Evolutionary conservation across 2,329 filamentous ascomycete genomes (phyloP).

Genomic region (Fusarium sp.): DNA sequence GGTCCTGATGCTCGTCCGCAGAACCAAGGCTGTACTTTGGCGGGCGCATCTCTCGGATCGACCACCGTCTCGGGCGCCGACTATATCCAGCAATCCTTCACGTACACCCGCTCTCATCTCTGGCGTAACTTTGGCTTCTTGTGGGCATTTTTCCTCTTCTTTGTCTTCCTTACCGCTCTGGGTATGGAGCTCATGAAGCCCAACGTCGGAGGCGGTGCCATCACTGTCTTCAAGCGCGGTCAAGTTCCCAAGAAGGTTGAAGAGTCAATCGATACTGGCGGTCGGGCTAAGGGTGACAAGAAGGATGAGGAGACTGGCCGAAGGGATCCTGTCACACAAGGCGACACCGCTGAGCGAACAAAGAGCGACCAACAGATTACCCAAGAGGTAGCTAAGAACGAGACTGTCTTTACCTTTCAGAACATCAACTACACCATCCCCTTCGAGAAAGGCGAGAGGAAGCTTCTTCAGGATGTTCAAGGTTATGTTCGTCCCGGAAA

Average conservation of each 20-base stretch:
- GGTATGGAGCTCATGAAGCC: slow-evolving; percentile 78
- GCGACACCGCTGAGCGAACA: slow-evolving; percentile 43
- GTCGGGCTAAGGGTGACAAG: slow-evolving; percentile 54
- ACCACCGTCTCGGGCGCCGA: slow-evolving; percentile 66
- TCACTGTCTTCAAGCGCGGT: slow-evolving; percentile 75
- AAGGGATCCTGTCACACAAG: slow-evolving; percentile 47
- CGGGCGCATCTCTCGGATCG: slow-evolving; percentile 62
- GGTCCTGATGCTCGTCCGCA: slow-evolving; percentile 49
- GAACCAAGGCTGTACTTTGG: slow-evolving; percentile 69
- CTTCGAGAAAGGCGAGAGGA: slow-evolving; percentile 74
- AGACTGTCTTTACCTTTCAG: slow-evolving; percentile 70
- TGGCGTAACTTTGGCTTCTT: slow-evolving; percentile 87
- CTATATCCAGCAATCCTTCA: slow-evolving; percentile 69
- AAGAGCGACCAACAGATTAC: slow-evolving; percentile 47
- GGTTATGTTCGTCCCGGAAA: slow-evolving; percentile 90
- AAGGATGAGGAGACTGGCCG: slow-evolving; percentile 66
- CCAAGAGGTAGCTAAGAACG: slow-evolving; percentile 71
- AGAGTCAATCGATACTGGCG: slow-evolving; percentile 69
- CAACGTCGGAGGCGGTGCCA: slow-evolving; percentile 71
- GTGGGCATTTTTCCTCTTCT: slow-evolving; percentile 81
- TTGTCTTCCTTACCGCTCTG: slow-evolving; percentile 79
- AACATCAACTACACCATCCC: slow-evolving; percentile 66
- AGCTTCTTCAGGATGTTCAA: slow-evolving; percentile 81
- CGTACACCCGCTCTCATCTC: slow-evolving; percentile 70
- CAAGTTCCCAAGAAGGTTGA: slow-evolving; percentile 73